These are phyloP conservation scores for Colletotrichum acutatum DNA, from an alignment of 2,329 filamentous ascomycete genomes.

Conservation along the genomic window DNA sequence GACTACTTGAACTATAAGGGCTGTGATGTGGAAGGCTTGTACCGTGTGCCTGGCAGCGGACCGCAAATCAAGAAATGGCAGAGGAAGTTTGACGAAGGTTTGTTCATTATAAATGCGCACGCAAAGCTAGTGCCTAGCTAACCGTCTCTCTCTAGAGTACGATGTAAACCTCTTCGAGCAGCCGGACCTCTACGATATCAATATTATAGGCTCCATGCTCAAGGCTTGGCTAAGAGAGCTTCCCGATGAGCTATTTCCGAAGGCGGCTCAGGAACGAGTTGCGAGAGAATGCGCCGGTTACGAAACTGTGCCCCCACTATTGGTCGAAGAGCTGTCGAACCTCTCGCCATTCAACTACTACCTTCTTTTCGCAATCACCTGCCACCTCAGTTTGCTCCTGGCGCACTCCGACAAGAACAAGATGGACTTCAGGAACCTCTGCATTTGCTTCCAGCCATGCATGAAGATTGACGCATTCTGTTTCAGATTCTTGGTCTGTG, in stretches of 20 bases:
- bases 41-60: conserved; percentile 90
- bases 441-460: conserved; percentile 96
- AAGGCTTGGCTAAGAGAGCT: conserved; percentile 96
- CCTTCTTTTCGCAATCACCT: conserved; percentile 95
- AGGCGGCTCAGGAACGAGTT: conserved; percentile 82
- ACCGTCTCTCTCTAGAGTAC: conserved; percentile 63
- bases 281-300: conserved; percentile 82
- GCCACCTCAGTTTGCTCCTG: conserved; percentile 90
- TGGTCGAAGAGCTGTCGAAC: conserved; percentile 92
- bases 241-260: conserved; percentile 94
- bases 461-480: conserved; percentile 96
- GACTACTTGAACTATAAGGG: conserved; percentile 97
- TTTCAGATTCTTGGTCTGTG: conserved; percentile 93
- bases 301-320: conserved; percentile 82
- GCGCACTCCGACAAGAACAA: conserved; percentile 96
- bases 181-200: conserved; percentile 91
- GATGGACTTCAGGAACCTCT: conserved; percentile 96
- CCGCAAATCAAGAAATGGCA: conserved; percentile 95
- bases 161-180: conserved; percentile 93
- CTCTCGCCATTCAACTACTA: conserved; percentile 99
- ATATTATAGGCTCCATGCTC: conserved; percentile 95
- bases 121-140: conserved; percentile 41
- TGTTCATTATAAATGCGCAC: background rate
- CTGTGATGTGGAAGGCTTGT: conserved; percentile 92
- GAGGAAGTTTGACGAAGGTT: conserved; percentile 86